These are phyloP conservation scores for Scheffersomyces stipitis DNA, from an alignment of 805 yeast genomes.

Conservation along the genomic window DNA sequence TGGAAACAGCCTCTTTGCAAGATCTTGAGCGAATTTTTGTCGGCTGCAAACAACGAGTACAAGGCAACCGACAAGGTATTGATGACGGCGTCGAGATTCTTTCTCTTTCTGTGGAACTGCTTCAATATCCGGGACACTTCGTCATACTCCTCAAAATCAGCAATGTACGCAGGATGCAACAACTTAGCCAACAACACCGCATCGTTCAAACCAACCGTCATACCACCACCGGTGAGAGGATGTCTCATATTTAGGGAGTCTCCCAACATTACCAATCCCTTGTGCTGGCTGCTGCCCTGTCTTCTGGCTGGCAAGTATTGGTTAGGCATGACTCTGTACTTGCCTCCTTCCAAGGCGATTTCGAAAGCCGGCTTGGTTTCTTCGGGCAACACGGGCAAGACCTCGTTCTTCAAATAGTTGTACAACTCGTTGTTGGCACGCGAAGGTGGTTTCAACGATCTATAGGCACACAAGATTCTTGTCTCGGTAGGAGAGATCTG, in stretches of 20 bases:
- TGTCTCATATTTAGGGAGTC: constrained; percentile 97
- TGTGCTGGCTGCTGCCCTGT: constrained; percentile 50
- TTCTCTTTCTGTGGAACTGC: constrained; percentile 76
- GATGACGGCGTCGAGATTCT: constrained; percentile 75
- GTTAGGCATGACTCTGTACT: constrained; percentile 88
- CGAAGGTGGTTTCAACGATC: constrained; percentile 72
- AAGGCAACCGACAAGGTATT: constrained; percentile 90
- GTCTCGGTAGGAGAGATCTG: constrained; percentile 84
- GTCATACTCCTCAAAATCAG: constrained; percentile 57
- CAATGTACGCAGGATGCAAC: constrained; percentile 53
- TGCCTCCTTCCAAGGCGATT: constrained; percentile 53
- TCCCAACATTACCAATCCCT: constrained; percentile 82
- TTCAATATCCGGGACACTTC: constrained; percentile 55
- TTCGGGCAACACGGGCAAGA: constrained; percentile 69
- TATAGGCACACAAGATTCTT: constrained; percentile 84
- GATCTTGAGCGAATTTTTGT: constrained; percentile 58
- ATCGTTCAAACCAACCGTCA: constrained; percentile 96
- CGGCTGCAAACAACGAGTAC: constrained; percentile 88
- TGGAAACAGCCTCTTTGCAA: constrained; percentile 87
- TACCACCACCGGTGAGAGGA: constrained; percentile 98
- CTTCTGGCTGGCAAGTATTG: constrained; percentile 80
- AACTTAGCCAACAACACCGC: constrained; percentile 66
- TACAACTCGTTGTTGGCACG: constrained; percentile 54
- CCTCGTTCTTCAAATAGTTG: constrained; percentile 57
- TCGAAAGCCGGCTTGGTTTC: constrained; percentile 64